Conservation (phyloP, 495 filamentous ascomycete species). For the Gamarada debralockiae region DNA sequence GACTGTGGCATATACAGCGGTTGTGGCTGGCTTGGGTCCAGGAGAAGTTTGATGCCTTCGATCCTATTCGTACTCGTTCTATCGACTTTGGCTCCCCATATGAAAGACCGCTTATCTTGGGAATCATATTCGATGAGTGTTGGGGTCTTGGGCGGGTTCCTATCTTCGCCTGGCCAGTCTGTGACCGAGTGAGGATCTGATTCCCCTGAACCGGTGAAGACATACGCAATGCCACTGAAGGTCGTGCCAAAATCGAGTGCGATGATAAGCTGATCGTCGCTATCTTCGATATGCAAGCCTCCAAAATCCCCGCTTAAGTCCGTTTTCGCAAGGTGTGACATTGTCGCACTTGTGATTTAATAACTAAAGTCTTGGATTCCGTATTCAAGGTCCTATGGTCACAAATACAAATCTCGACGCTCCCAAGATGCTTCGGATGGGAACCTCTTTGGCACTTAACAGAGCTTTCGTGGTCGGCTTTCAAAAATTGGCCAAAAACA, state of each 20-base stretch:
- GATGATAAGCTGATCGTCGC: slow-evolving; percentile 19
- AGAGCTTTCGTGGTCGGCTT: no score
- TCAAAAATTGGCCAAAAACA: no score
- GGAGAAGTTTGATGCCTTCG: slow-evolving; percentile 29
- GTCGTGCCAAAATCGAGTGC: slow-evolving; percentile 28
- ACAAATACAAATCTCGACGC: no score
- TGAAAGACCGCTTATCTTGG: background rate
- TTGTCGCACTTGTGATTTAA: no score
- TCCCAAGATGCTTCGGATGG: no score
- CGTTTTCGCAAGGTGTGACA: no score
- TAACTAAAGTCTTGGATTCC: no score
- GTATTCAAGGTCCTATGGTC: no score
- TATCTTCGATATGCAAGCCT: background rate
- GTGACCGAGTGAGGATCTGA: slow-evolving; percentile 5
- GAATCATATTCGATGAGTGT: slow-evolving; percentile 17
- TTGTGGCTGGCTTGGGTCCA: slow-evolving; percentile 26
- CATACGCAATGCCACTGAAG: slow-evolving; percentile 24
- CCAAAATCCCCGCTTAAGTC: no score
- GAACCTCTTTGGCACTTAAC: no score
- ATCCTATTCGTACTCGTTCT: slow-evolving; percentile 2
- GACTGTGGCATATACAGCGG: slow-evolving; percentile 23
- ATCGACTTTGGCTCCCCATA: slow-evolving; percentile 16
- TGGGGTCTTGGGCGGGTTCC: slow-evolving; percentile 17
- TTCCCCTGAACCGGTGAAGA: slow-evolving; percentile 18
- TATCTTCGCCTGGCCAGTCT: slow-evolving; percentile 10